Evolutionary conservation across 371 early-diverging fungal species (phyloP).

Genomic region (Mortierella sp.): DNA sequence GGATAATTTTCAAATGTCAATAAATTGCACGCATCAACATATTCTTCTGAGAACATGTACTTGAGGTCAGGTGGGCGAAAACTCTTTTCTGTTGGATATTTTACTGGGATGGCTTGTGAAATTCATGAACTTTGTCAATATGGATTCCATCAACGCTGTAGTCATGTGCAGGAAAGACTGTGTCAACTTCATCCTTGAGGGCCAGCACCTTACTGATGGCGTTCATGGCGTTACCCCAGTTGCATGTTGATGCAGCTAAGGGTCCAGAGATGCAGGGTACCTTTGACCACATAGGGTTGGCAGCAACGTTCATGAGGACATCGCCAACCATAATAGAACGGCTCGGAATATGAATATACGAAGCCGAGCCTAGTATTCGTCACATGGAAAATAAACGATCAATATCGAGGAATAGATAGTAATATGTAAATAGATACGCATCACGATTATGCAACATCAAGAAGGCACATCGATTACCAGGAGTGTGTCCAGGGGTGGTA

Average conservation of each 20-base stretch:
- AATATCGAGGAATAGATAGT: not conserved
- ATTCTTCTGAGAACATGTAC: not conserved
- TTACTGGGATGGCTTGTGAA: constrained; percentile 25
- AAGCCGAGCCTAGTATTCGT: constrained; percentile 51
- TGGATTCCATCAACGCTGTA: constrained; percentile 45
- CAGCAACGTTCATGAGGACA: constrained; percentile 56
- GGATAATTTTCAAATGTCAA: too few species aligned
- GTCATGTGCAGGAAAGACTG: constrained; percentile 58
- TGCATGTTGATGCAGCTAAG: constrained; percentile 40
- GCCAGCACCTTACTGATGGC: constrained; percentile 52
- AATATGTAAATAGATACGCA: too few species aligned
- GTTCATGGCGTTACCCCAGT: constrained; percentile 51
- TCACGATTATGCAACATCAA: not conserved
- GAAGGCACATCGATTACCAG: constrained; percentile 30
- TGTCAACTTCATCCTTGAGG: constrained; percentile 44
- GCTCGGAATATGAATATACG: constrained; percentile 57
- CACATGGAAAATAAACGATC: constrained; percentile 3
- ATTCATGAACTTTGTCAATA: constrained; percentile 52
- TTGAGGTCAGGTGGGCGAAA: not conserved
- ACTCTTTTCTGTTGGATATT: not conserved
- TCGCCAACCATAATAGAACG: constrained; percentile 60
- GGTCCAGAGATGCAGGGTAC: constrained; percentile 48
- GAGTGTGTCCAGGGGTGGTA: constrained; percentile 59
- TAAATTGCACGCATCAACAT: not conserved
- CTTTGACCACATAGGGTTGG: constrained; percentile 37